These are phyloP conservation scores for Quercus robur DNA, from an alignment of 306 rosid genomes.

Conservation along the genomic window DNA sequence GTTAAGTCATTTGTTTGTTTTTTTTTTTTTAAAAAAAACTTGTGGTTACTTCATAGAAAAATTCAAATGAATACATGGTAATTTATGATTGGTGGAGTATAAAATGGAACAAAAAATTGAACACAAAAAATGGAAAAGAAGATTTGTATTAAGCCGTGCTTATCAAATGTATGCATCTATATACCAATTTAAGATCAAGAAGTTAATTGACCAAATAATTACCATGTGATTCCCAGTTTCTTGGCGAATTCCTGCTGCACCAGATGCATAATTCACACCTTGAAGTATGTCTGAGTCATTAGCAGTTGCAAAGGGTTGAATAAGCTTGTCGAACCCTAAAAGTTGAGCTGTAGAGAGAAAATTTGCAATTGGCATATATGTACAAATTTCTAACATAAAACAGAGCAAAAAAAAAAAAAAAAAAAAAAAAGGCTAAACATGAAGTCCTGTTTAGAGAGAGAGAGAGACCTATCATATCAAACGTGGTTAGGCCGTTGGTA, in stretches of 20 bases:
- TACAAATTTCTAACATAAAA: background rate
- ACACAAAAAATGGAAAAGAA: too few relatives aligned
- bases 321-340: conserved; percentile 50
- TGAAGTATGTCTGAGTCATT: conserved; percentile 11
- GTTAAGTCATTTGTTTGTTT: too few relatives aligned
- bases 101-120: too few relatives aligned
- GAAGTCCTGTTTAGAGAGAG: background rate
- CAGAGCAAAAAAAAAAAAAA: background rate
- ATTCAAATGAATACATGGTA: too few relatives aligned
- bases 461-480: conserved; percentile 52
- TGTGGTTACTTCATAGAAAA: too few relatives aligned
- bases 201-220: background rate
- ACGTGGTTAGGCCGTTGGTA: conserved; percentile 50
- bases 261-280: conserved; percentile 79
- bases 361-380: background rate
- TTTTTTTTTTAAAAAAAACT: too few relatives aligned
- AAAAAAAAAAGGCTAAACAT: background rate
- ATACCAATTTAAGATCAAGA: too few relatives aligned
- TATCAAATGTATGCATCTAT: too few relatives aligned
- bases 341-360: conserved; percentile 39
- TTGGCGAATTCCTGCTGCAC: conserved; percentile 49
- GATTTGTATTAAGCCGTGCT: too few relatives aligned
- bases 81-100: rapidly evolving
- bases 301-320: conserved; percentile 42
- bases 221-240: conserved; percentile 44